Percentiles rank a stretch among this genome's conserved stretches.
These are phyloP conservation scores for Annulohypoxylon truncatum DNA, from an alignment of 2,329 filamentous ascomycete genomes.

Conservation along the genomic window DNA sequence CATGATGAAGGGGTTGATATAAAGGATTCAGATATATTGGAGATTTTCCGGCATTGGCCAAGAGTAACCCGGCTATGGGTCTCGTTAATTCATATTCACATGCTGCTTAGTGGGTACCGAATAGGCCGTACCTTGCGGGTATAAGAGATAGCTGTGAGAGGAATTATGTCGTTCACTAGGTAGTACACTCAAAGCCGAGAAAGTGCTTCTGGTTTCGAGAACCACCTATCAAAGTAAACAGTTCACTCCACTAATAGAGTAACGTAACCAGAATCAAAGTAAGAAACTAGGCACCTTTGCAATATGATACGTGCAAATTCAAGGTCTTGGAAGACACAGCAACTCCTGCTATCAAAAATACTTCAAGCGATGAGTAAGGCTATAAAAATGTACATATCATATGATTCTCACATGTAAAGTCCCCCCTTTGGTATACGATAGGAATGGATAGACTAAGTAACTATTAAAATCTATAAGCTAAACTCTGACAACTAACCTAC, in stretches of 20 bases:
- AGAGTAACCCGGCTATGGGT: not conserved
- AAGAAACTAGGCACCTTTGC: not conserved
- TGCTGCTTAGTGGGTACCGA: no score
- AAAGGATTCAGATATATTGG: not conserved
- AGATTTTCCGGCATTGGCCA: not conserved
- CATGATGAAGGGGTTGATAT: slow-evolving; percentile 13
- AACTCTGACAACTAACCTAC: no score
- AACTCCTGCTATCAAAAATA: no score
- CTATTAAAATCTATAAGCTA: not conserved
- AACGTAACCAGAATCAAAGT: no score
- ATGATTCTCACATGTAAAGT: not conserved
- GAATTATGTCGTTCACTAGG: not conserved
- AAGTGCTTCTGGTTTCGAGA: not conserved
- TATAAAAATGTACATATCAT: not conserved
- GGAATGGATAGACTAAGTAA: not conserved
- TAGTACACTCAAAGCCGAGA: not conserved
- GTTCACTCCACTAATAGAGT: not conserved
- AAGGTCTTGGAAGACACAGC: not conserved
- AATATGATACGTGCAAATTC: not conserved
- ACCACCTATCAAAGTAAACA: not conserved
- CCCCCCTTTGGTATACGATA: not conserved
- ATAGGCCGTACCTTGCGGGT: not conserved
- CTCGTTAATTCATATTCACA: not conserved
- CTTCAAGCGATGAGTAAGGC: not conserved
- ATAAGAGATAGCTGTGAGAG: not conserved